phyloP scores from a whole-genome alignment of 345 rosid genomes.

The Arabis alpina region DNA sequence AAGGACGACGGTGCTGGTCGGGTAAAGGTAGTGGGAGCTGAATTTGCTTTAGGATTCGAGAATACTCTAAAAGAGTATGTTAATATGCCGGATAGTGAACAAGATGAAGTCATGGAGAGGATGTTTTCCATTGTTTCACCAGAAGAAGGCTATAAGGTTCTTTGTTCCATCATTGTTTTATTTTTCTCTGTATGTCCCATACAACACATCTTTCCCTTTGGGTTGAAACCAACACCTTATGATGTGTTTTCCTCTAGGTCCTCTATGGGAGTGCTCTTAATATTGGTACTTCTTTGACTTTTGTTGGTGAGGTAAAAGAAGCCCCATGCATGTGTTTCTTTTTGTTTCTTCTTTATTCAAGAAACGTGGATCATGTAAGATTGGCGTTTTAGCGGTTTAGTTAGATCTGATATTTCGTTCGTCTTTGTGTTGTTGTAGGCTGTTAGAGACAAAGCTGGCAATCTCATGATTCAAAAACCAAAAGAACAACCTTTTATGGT shows the following conservation, averaged over 20 bases:
- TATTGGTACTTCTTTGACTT: constrained; percentile 16
- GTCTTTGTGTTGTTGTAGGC: constrained; percentile 13
- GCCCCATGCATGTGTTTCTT: background rate
- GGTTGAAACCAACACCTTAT: background rate
- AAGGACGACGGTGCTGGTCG: constrained; percentile 7
- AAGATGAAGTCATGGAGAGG: background rate
- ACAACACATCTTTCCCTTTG: background rate
- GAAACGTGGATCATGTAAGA: background rate
- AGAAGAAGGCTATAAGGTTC: constrained; percentile 13
- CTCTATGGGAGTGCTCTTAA: background rate
- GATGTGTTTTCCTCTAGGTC: background rate
- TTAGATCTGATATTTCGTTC: background rate
- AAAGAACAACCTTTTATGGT: background rate
- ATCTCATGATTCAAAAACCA: constrained; percentile 14
- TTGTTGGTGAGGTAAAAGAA: constrained; percentile 15
- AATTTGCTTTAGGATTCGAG: background rate
- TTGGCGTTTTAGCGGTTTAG: background rate
- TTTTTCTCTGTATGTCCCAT: background rate
- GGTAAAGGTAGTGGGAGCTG: constrained; percentile 2
- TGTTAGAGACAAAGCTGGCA: constrained; percentile 25
- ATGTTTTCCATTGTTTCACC: background rate
- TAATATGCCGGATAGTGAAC: background rate
- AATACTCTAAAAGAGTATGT: background rate
- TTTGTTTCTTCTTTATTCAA: background rate
- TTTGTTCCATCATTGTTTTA: background rate